Conservation (phyloP, 371 early-diverging fungal genomes). For the Batkoa obscura region DNA sequence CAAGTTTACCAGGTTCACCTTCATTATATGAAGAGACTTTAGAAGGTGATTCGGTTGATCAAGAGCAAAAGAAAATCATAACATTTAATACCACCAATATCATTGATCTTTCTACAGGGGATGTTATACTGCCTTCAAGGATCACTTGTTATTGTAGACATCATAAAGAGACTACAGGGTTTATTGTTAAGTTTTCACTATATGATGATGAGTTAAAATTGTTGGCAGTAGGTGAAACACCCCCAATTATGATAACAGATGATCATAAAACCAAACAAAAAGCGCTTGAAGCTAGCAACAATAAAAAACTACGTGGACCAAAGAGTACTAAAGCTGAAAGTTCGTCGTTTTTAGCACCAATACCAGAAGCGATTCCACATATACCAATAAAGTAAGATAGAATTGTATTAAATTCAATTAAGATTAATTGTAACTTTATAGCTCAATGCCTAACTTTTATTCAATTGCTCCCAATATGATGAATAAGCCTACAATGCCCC, state of each 20-base stretch:
- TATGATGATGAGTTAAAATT: slow-evolving; percentile 39
- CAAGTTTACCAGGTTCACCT: neutral
- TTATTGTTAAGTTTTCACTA: slow-evolving; percentile 61
- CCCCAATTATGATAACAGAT: slow-evolving; percentile 90
- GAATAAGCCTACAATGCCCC: too few relatives aligned
- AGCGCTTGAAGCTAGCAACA: too few relatives aligned
- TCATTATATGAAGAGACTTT: neutral
- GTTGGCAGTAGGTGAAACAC: slow-evolving; percentile 65
- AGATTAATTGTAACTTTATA: too few relatives aligned
- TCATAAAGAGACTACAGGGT: slow-evolving; percentile 77
- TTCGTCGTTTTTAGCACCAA: too few relatives aligned
- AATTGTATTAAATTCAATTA: too few relatives aligned
- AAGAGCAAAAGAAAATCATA: slow-evolving; percentile 49
- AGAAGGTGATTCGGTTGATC: slow-evolving; percentile 26
- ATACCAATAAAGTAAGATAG: too few relatives aligned
- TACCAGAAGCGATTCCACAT: too few relatives aligned
- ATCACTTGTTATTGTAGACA: slow-evolving; percentile 93
- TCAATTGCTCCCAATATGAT: too few relatives aligned
- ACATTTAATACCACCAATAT: slow-evolving; percentile 77
- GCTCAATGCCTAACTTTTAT: too few relatives aligned
- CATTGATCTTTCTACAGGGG: slow-evolving; percentile 77
- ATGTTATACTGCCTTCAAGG: slow-evolving; percentile 72
- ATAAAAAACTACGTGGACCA: too few relatives aligned
- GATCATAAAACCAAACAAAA: slow-evolving; percentile 59
- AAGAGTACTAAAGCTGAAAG: too few relatives aligned